A percentile compares a stretch with the other conserved stretches of the same genome.
phyloP scores from a whole-genome alignment of 75 land plant species.

The Pseudotsuga menziesii region DNA sequence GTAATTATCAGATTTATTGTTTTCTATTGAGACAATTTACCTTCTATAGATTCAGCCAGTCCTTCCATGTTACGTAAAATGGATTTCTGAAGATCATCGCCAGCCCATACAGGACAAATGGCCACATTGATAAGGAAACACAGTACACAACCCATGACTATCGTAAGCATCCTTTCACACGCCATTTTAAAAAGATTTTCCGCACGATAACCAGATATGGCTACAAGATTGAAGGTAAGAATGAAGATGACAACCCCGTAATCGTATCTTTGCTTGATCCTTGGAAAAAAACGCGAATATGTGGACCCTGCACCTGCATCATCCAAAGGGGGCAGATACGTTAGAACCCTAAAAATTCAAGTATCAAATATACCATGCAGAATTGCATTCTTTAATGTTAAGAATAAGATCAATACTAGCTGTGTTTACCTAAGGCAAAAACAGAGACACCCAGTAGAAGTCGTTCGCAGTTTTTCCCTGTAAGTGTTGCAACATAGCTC shows the following conservation, averaged over 20 bases:
- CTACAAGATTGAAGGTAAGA: constrained; percentile 16
- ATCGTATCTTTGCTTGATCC: constrained; percentile 31
- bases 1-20: too few relatives aligned
- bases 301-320: constrained; percentile 32
- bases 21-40: background rate
- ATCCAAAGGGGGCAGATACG: background rate
- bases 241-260: constrained; percentile 17
- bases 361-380: background rate
- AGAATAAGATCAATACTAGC: background rate
- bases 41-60: constrained; percentile 38
- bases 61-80: too few relatives aligned
- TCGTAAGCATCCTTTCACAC: too few relatives aligned
- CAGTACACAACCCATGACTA: constrained; percentile 29
- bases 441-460: constrained; percentile 33
- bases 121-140: constrained; percentile 23
- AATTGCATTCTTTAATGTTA: too few relatives aligned
- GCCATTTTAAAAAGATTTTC: too few relatives aligned
- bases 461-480: constrained; percentile 22
- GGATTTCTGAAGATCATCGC: too few relatives aligned
- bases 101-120: too few relatives aligned
- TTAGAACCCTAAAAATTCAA: background rate
- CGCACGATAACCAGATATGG: background rate
- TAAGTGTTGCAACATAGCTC: constrained; percentile 29
- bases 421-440: constrained; percentile 34
- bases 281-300: constrained; percentile 28